Evolutionary conservation across 345 rosid genomes (phyloP).

Genomic region (Xanthoceras sorbifolium): DNA sequence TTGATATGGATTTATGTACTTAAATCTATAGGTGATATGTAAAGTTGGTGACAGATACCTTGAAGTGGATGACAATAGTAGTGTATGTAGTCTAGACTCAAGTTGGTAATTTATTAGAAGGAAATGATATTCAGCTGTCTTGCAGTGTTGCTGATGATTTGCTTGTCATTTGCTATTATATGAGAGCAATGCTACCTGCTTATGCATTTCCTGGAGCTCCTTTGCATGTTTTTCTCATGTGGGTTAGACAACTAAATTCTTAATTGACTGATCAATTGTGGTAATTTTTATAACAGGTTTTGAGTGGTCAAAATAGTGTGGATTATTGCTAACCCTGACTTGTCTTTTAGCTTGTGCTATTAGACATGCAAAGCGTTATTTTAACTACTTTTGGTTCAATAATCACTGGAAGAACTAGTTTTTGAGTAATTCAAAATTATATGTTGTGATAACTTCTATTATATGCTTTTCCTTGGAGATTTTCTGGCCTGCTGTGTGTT

Average conservation of each 20-base stretch:
- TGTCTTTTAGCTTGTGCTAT: neutral
- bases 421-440: neutral
- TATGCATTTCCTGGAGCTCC: neutral
- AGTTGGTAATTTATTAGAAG: neutral
- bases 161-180: neutral
- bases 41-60: neutral
- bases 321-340: neutral
- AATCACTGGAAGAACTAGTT: no score
- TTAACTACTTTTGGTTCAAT: neutral
- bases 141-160: neutral
- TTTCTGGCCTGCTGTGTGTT: neutral
- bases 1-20: conserved; percentile 1
- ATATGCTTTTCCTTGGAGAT: neutral
- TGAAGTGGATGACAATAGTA: neutral
- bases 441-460: neutral
- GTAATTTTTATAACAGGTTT: neutral
- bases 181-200: neutral
- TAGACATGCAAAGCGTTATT: neutral
- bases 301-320: neutral
- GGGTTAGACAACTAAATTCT: neutral
- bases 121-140: neutral
- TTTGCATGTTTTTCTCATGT: neutral
- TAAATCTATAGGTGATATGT: neutral
- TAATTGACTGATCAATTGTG: neutral
- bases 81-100: neutral